Evolutionary conservation across 106 monocot species (phyloP).

Genomic region (Dioscorea alata): DNA sequence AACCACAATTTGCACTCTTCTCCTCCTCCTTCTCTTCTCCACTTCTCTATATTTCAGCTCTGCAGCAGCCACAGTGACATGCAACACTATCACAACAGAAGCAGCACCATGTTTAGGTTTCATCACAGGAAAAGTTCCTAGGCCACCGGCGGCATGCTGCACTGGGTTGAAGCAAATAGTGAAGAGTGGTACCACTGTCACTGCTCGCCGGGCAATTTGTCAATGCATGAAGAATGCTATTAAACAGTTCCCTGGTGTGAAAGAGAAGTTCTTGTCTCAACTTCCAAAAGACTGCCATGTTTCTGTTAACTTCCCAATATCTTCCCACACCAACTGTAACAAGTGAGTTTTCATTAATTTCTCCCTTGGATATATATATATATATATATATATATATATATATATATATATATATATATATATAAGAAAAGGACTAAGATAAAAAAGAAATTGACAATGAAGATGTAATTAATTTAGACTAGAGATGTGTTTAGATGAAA

Average conservation of each 20-base stretch:
- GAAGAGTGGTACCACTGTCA: neutral
- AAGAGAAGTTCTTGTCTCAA: slow-evolving; percentile 15
- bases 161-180: slow-evolving; percentile 26
- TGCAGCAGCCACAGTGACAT: slow-evolving; percentile 19
- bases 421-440: too few species aligned
- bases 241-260: slow-evolving; percentile 25
- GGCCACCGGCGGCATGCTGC: slow-evolving; percentile 15
- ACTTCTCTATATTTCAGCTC: slow-evolving; percentile 1
- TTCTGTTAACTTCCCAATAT: slow-evolving; percentile 23
- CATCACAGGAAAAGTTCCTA: slow-evolving; percentile 17
- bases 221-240: slow-evolving; percentile 23
- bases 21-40: slow-evolving; percentile 9
- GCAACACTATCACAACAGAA: slow-evolving; percentile 17
- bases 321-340: slow-evolving; percentile 30
- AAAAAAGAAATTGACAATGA: too few species aligned
- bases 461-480: too few species aligned
- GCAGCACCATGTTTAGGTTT: slow-evolving; percentile 17
- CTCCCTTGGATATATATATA: too few species aligned
- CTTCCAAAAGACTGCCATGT: slow-evolving; percentile 18
- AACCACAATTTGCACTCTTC: slow-evolving; percentile 3
- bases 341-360: slow-evolving; percentile 5
- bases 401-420: too few species aligned
- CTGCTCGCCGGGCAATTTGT: slow-evolving; percentile 28
- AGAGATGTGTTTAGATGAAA: too few species aligned
- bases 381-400: too few species aligned